Percentiles rank a stretch among this genome's conserved stretches.
These are phyloP conservation scores for Monilinia aucupariae DNA, from an alignment of 2,329 filamentous ascomycete species.

Conservation along the genomic window DNA sequence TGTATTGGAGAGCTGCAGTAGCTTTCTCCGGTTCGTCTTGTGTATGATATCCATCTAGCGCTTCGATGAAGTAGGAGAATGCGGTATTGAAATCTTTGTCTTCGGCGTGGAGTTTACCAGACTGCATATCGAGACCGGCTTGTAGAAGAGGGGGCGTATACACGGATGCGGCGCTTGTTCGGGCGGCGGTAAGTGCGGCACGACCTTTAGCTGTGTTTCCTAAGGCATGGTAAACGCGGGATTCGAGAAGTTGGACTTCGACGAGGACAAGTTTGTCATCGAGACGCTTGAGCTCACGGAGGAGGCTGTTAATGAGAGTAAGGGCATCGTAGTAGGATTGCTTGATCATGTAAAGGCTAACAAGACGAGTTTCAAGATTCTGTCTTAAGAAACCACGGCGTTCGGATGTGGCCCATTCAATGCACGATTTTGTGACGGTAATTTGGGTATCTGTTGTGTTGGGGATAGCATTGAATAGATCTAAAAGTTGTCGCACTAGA, in stretches of 20 bases:
- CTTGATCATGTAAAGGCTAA: conserved; percentile 92
- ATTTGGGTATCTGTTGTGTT: conserved; percentile 94
- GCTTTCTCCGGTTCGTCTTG: conserved; percentile 85
- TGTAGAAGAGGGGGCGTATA: conserved; percentile 95
- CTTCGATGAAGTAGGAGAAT: conserved; percentile 98
- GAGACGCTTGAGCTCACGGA: conserved; percentile 93
- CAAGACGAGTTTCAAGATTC: conserved; percentile 93
- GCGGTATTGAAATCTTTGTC: conserved; percentile 99
- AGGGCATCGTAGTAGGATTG: conserved; percentile 96
- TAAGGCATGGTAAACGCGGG: conserved; percentile 91
- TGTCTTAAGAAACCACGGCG: conserved; percentile 94
- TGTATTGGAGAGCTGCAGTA: conserved; percentile 98
- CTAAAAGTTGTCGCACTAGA: conserved; percentile 88
- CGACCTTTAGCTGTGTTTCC: conserved; percentile 95
- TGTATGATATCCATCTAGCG: conserved; percentile 90
- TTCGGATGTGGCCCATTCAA: conserved; percentile 97
- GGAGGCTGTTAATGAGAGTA: conserved; percentile 90
- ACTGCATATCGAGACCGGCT: conserved; percentile 98
- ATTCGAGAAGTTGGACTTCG: conserved; percentile 96
- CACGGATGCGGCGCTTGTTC: conserved; percentile 92
- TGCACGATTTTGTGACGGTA: conserved; percentile 94
- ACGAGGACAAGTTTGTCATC: conserved; percentile 98
- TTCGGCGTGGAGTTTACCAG: conserved; percentile 96
- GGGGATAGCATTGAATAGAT: conserved; percentile 89
- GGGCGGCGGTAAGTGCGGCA: conserved; percentile 86